Percentiles rank a stretch among this genome's conserved stretches.
phyloP scores from a whole-genome alignment of 73 alveolate species.

The Paramecium caudatum region DNA sequence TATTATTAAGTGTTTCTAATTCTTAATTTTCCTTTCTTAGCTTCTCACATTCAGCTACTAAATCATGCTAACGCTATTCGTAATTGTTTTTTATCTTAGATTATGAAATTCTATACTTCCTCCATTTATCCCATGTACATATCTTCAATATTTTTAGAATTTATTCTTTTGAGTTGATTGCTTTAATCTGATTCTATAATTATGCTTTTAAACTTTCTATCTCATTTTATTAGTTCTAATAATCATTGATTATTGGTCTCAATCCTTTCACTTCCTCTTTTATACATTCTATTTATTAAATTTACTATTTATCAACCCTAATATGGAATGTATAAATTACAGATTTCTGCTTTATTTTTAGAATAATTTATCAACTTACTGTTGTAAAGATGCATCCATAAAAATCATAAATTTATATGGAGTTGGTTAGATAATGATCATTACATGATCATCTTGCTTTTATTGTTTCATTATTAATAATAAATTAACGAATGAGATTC shows the following conservation, averaged over 20 bases:
- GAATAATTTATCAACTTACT: conserved; percentile 12
- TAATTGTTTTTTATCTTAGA: conserved; percentile 24
- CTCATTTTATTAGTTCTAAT: conserved; percentile 2
- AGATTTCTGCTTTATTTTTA: background rate
- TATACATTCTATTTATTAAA: background rate
- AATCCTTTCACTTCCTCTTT: background rate
- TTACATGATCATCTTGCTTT: conserved; percentile 12
- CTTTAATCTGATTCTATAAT: conserved; percentile 22
- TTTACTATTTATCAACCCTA: background rate
- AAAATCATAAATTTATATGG: conserved; percentile 31
- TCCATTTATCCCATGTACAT: conserved; percentile 39
- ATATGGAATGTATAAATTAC: background rate
- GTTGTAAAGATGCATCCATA: conserved; percentile 15
- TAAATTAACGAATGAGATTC: conserved; percentile 35
- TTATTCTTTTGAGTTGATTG: conserved; percentile 2
- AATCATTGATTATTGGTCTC: background rate
- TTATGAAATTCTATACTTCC: conserved; percentile 1
- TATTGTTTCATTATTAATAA: background rate
- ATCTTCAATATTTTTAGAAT: conserved; percentile 43
- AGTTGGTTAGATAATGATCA: conserved; percentile 21
- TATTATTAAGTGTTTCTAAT: background rate
- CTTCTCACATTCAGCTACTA: background rate
- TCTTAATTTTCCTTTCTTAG: background rate
- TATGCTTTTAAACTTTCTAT: background rate
- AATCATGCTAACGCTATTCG: background rate